phyloP scores from a whole-genome alignment of 768 basidiomycete species.

The Pleurotus tuoliensis region DNA sequence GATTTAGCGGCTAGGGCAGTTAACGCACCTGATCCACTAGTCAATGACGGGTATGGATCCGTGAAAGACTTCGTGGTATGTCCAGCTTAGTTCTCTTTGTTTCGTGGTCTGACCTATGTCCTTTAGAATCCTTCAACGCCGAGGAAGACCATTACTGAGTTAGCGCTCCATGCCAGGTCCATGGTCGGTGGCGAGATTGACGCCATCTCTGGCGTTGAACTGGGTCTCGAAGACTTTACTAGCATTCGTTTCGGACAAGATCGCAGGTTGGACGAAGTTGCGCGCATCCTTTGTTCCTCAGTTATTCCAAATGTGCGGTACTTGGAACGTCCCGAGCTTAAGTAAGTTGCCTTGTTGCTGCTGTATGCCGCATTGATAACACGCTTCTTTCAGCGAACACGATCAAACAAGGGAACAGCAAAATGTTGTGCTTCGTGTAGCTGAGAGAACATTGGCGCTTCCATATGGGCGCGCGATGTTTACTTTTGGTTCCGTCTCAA shows the following conservation, averaged over 20 bases:
- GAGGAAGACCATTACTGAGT: constrained; percentile 47
- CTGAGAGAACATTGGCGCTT: constrained; percentile 85
- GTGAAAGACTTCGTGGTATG: constrained; percentile 57
- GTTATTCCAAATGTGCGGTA: constrained; percentile 58
- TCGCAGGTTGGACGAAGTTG: constrained; percentile 85
- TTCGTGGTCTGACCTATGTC: not conserved
- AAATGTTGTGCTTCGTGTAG: constrained; percentile 71
- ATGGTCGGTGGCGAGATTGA: constrained; percentile 54
- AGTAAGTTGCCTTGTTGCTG: constrained; percentile 35
- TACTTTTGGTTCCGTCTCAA: constrained; percentile 78
- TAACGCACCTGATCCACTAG: constrained; percentile 38
- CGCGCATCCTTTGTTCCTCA: constrained; percentile 85
- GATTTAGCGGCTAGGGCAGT: constrained; percentile 69
- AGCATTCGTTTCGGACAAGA: constrained; percentile 89
- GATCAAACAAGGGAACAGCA: constrained; percentile 88
- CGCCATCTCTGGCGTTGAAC: constrained; percentile 64
- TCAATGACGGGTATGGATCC: constrained; percentile 51
- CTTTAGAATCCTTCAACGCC: constrained; percentile 45
- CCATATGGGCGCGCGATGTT: constrained; percentile 91
- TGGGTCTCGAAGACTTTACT: constrained; percentile 69
- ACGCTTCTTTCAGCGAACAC: constrained; percentile 57
- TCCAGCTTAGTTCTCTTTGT: not conserved
- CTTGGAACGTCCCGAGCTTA: constrained; percentile 66
- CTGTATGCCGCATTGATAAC: constrained; percentile 6
- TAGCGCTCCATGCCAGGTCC: constrained; percentile 46